Evolutionary conservation across 2,329 filamentous ascomycete genomes (phyloP), one percentile per base, ranked within the genome.

Genomic region (Ophiocordyceps camponoti-floridani): DNA sequence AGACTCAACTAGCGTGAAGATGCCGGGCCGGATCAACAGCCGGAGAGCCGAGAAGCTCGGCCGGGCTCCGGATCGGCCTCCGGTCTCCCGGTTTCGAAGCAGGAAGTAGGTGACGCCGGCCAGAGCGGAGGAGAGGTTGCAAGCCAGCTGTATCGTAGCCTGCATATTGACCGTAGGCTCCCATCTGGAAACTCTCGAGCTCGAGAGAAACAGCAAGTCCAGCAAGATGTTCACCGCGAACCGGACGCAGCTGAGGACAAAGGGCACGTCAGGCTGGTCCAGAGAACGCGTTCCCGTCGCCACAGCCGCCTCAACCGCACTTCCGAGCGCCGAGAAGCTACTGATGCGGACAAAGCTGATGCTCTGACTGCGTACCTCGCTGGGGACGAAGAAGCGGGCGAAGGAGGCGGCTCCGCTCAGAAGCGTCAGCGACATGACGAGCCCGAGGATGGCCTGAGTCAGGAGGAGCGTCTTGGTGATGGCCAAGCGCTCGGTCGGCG

Each of bases 191-290:
- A 84, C 69, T 48, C 80, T 76, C 44, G 82, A 79, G 1, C 63
- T 73, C 0, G 79, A 84, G 41, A 84, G 75, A 33, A 85, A 54
- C 1, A 84, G 60, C 45, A 84, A 54, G 49, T 84, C 79, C 0
- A 84, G 64, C 2, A 77, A 47, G 45, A 85, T 84, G 51, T 84
- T 84, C 47, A 82, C 56, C 0, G 64, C 60, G 44, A 84, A 81
- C 49, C 80, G 81, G 44, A 69, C 64, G 0, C 66, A 69, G 54
- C 72, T 82, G 49, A 84, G 79, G 1, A 82, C 53, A 0, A 85
- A 60, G 0, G 79, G 79, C 0, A 84, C 76, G 52, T 85, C 79
- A 0, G 80, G 80, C 43, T 74, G 70, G 54, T 84, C 81, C 1
- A 86, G 59, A 0, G 81, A 77, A 40, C 80, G 63, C 0, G 79